Base-by-base conservation (phyloP, 148 eudicot genomes). In the Silene conica region DNA sequence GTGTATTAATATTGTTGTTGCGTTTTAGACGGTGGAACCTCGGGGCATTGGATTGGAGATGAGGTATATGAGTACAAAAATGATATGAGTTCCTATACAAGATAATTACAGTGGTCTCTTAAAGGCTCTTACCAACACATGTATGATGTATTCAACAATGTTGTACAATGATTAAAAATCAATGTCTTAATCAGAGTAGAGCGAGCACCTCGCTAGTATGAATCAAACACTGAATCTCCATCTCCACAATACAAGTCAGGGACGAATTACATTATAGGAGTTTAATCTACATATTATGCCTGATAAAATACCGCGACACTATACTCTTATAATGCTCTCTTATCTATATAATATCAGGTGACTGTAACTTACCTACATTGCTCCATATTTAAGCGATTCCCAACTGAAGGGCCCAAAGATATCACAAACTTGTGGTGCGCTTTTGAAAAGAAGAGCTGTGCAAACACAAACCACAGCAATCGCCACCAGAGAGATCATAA, bases 391-490 rank as follows among this genome's bases (percentile, higher is more conserved):
- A 67, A 96, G 71, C 0, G 72, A 28, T 46, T 92, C 97, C 99
- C 99, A 96, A 70, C 87, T 87, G 81, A 96, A 90, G n/a, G 92
- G 92, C 70, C 74, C 76, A 78, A 82, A 79, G 61, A 83, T 77
- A 66, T 81, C 89, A 61, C 67, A 64, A 75, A 95, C 99, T 68
- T 80, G 84, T 16, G 99, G 99, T 28, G 84, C 81, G 77, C 92
- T 89, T 76, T 90, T 96, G 86, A 96, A 96, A 59, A 89, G 84
- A 80, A 96, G 77, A 71, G 97, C 97, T 2, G 85, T 89, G 55
- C 99, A 92, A 9, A 96, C 97, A 65, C 99, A 92, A 13, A 90
- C 94, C 23, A 95, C 96, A 38, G 99, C 97, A 58, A 96, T 86
- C 19, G 89, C 83, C 55, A 96, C 84, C 87, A 96, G 83, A 1